Conservation (phyloP, 352 stramenopile genomes). For the Pythium scleroteichum region DNA sequence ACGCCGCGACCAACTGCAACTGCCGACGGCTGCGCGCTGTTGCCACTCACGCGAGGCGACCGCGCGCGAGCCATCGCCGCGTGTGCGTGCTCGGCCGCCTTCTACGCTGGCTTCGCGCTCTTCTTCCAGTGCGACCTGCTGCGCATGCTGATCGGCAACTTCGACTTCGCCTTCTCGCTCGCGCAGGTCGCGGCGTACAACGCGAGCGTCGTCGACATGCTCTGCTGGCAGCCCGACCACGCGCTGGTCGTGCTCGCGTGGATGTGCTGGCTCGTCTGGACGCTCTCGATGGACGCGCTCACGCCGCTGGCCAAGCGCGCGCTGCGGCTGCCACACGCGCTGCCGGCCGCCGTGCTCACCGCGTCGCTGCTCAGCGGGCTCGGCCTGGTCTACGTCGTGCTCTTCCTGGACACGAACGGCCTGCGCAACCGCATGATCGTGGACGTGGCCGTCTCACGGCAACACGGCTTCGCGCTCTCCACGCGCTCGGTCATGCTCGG, state of each 20-base stretch:
- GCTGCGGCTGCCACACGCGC: constrained; percentile 1
- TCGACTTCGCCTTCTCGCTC: constrained; percentile 14
- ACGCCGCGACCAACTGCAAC: too few species aligned
- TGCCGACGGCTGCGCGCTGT: not conserved
- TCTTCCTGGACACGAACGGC: constrained; percentile 11
- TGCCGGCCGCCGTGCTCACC: constrained; percentile 1
- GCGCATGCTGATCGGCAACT: constrained; percentile 9
- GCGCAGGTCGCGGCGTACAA: constrained; percentile 1
- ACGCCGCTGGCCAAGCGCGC: constrained; percentile 7
- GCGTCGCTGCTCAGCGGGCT: not conserved
- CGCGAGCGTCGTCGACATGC: constrained; percentile 10
- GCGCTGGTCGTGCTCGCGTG: constrained; percentile 7
- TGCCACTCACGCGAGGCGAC: not conserved
- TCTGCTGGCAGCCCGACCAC: constrained; percentile 6
- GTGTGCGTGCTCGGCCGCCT: not conserved
- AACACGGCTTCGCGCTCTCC: constrained; percentile 8
- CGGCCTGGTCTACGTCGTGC: constrained; percentile 4
- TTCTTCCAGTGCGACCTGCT: constrained; percentile 12
- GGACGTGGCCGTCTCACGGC: not conserved
- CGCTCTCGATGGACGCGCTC: constrained; percentile 17
- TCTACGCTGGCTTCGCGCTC: constrained; percentile 6
- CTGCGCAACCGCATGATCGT: constrained; percentile 9
- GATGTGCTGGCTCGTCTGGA: constrained; percentile 10
- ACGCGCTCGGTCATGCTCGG: constrained; percentile 15
- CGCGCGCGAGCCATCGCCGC: not conserved